Percentiles rank a stretch among this genome's conserved stretches.
These are phyloP conservation scores for Lipomyces mesembrius DNA, from an alignment of 805 yeast genomes.

Conservation along the genomic window DNA sequence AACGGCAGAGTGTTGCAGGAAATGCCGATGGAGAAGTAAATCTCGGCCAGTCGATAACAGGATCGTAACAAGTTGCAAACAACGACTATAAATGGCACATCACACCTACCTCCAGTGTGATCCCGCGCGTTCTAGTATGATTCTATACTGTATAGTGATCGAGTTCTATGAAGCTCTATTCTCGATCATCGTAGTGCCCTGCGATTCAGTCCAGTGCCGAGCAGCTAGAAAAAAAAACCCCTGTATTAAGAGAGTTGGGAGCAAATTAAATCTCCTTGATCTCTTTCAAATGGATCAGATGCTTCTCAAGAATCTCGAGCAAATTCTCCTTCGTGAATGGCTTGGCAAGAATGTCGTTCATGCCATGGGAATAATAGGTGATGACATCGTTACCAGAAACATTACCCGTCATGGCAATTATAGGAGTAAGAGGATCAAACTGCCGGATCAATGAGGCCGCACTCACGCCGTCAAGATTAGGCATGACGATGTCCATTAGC, in stretches of 20 bases:
- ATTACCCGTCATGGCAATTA: slow-evolving; percentile 93
- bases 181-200: not conserved
- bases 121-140: not conserved
- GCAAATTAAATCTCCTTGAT: slow-evolving; percentile 35
- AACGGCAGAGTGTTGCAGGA: not conserved
- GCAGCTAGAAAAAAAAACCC: not conserved
- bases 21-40: not conserved
- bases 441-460: slow-evolving; percentile 88
- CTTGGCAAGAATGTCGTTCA: slow-evolving; percentile 89
- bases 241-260: not conserved
- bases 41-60: not conserved
- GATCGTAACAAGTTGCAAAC: not conserved
- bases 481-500: slow-evolving; percentile 63
- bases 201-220: not conserved
- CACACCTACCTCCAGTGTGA: not conserved
- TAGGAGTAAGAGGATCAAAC: slow-evolving; percentile 83
- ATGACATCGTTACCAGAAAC: slow-evolving; percentile 81
- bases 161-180: not conserved
- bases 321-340: slow-evolving; percentile 91
- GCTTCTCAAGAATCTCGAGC: slow-evolving; percentile 72
- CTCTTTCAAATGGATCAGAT: slow-evolving; percentile 40
- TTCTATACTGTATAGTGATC: not conserved
- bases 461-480: slow-evolving; percentile 66
- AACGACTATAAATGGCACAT: not conserved
- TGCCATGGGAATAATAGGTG: slow-evolving; percentile 51